Conservation (phyloP, 805 yeast species). For the Yamadazyma phyllophila region DNA sequence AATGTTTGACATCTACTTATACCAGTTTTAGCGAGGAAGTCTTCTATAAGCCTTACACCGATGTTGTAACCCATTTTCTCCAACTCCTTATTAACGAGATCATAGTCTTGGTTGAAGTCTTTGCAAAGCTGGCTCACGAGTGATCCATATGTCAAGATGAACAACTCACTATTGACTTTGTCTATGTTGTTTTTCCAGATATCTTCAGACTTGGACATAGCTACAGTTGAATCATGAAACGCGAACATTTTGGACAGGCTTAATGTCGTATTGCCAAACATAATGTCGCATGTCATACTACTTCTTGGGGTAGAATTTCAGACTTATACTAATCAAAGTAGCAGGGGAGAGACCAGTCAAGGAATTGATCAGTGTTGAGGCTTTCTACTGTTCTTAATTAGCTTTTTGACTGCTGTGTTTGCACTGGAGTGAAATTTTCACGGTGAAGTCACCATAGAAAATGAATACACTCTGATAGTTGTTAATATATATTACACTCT, state of each 20-base stretch:
- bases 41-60: constrained; percentile 88
- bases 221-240: not conserved
- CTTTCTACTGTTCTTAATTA: too few relatives aligned
- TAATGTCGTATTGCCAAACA: not conserved
- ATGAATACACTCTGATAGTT: too few relatives aligned
- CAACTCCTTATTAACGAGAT: constrained; percentile 76
- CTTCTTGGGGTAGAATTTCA: too few relatives aligned
- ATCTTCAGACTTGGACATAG: constrained; percentile 50
- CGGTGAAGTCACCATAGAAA: too few relatives aligned
- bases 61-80: constrained; percentile 95
- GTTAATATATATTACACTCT: too few relatives aligned
- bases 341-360: too few relatives aligned
- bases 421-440: too few relatives aligned
- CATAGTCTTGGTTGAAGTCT: constrained; percentile 74
- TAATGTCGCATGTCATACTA: not conserved
- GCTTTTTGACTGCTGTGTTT: too few relatives aligned
- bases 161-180: constrained; percentile 87
- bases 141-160: constrained; percentile 93
- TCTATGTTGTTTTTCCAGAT: constrained; percentile 87
- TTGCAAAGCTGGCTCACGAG: constrained; percentile 87
- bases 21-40: constrained; percentile 86
- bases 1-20: constrained; percentile 76
- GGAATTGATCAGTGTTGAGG: too few relatives aligned
- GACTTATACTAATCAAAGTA: too few relatives aligned
- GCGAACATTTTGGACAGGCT: not conserved